Base-by-base conservation (phyloP, 768 basidiomycete genomes). In the Collybia mongolica region DNA sequence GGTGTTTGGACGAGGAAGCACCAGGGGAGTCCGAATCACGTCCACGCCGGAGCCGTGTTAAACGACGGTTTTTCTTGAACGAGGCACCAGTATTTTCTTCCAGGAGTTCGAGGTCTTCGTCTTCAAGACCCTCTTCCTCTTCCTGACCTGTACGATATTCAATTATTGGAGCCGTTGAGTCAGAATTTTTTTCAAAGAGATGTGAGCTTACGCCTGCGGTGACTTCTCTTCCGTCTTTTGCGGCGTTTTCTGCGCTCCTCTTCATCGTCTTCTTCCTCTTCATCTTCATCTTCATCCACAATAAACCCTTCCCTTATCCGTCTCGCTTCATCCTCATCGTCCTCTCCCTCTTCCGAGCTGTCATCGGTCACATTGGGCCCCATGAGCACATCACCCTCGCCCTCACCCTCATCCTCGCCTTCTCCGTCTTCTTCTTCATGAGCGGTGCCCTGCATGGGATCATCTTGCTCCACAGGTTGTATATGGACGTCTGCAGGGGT, bases 21-120 rank as follows among this genome's bases (percentile, higher is more conserved):
- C 74, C 75, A 2, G 84, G 81, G 12, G 89, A 91, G 44, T 80
- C 81, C 3, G 87, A 86, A 56, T 81, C 81, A 53, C 84, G 83
- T 24, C 84, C 83, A 51, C 91, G 84, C 50, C 93, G 86, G 19
- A 76, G 71, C 48, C 76, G 63, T 81, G 77, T 93, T 39, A 95
- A 70, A 46, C 85, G 81, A 54, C 86, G 81, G 52, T 68, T 71
- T 60, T 82, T 83, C 63, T 84, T 82, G 68, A 89, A 88, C 2
- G 84, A 78, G 2, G 82, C 77, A 8, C 96, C 94, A 9, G 91
- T 93, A 58, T 97, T 98, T 61, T 96, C 96, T 57, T 76, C 97
- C 77, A 74, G 84, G 76, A 82, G 58, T 23, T 93, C 95, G 42
- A 98, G 68, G 65, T 98, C 97, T 59, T 98, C 97, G 28, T 98